phyloP scores from a whole-genome alignment of 257 asterid genomes.

The Nicotiana tomentosiformis region DNA sequence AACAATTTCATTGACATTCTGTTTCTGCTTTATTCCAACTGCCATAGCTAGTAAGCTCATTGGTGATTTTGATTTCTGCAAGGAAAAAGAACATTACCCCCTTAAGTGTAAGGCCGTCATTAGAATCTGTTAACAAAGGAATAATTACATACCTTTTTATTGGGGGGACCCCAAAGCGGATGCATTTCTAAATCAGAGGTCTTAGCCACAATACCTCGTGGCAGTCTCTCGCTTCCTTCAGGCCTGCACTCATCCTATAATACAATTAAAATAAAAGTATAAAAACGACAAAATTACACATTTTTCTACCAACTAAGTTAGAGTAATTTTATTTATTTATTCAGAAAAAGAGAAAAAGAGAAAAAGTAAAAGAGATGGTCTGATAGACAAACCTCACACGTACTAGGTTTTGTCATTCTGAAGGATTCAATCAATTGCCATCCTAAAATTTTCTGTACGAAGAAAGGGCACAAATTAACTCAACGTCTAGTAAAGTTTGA shows the following conservation, averaged over 20 bases:
- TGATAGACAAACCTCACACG: constrained; percentile 50
- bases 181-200: constrained; percentile 64
- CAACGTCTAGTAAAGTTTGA: no score
- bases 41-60: constrained; percentile 69
- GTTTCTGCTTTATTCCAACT: constrained; percentile 67
- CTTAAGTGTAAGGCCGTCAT: neutral
- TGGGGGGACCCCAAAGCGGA: constrained; percentile 45
- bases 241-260: constrained; percentile 50
- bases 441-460: constrained; percentile 36
- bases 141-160: constrained; percentile 30
- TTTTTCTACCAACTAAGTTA: neutral
- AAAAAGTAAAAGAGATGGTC: neutral
- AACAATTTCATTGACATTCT: constrained; percentile 53
- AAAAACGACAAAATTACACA: neutral
- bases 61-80: constrained; percentile 39
- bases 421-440: constrained; percentile 25
- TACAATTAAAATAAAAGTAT: constrained; percentile 3
- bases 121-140: no score
- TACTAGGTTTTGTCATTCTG: constrained; percentile 20
- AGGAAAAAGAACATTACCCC: neutral
- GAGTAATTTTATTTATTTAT: no score
- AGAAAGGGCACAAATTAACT: neutral
- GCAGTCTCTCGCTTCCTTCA: constrained; percentile 58
- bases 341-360: neutral
- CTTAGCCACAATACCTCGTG: constrained; percentile 49